These are phyloP conservation scores for Zymoseptoria ardabiliae DNA, from an alignment of 2,329 filamentous ascomycete species.

Conservation along the genomic window DNA sequence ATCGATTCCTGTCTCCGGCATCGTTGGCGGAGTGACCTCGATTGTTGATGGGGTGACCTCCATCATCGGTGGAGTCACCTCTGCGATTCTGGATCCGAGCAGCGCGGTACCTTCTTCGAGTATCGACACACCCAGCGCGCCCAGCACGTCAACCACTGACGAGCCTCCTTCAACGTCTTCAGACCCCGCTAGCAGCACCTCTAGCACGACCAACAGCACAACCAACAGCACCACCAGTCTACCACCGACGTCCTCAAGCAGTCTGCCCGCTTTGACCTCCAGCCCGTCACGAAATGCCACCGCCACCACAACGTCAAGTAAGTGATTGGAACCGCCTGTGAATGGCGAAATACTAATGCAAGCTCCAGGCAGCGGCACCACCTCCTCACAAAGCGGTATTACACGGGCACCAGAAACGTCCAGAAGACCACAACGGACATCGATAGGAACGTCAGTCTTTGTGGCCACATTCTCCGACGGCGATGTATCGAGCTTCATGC, in stretches of 20 bases:
- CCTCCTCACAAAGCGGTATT: conserved; percentile 17
- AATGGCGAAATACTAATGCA: conserved; percentile 5
- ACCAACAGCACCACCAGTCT: conserved; percentile 4
- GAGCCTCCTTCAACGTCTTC: not conserved
- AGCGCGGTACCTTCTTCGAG: not conserved
- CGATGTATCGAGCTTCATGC: conserved; percentile 18
- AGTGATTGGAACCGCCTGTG: not conserved
- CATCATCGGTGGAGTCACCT: not conserved
- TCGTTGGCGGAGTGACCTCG: not conserved
- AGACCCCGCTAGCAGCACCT: not conserved
- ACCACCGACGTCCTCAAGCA: conserved; percentile 3
- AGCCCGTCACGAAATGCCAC: conserved; percentile 10
- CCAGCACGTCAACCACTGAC: not conserved
- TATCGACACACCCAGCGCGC: not conserved
- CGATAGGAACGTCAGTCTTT: conserved; percentile 8
- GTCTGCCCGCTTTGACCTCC: not conserved
- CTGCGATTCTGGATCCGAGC: not conserved
- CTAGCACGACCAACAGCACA: conserved; percentile 4
- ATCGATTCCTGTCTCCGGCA: not conserved
- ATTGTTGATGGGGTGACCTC: not conserved
- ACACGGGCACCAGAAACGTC: conserved; percentile 2
- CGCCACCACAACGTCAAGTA: conserved; percentile 20
- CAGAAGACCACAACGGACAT: conserved; percentile 7
- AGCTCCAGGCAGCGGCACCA: conserved; percentile 9
- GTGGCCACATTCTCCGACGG: conserved; percentile 23